Base-by-base conservation (phyloP, 2,329 filamentous ascomycete genomes). In the Phialophora tarda region DNA sequence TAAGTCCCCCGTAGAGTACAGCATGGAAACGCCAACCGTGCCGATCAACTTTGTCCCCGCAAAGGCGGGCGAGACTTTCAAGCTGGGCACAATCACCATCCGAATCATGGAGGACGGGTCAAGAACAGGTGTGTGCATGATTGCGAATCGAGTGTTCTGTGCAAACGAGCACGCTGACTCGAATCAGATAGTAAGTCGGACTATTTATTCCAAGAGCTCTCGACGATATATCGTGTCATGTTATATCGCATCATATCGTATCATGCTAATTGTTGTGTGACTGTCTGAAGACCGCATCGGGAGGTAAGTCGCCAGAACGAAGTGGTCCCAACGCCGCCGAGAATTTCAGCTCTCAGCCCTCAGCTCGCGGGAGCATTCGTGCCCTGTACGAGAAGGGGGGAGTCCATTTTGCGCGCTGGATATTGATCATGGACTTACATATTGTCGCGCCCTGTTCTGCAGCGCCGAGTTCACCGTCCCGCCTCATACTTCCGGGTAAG, bases 31-130 rank as follows among this genome's bases (percentile, higher is more conserved):
- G 1, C 68, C 68, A 12, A 66, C 23, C 2, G 68, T 70, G 23
- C 68, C 68, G 30, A 63, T 85, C 70, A 81, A 82, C 74, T 83
- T 82, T 69, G 80, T 85, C 12, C 78, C 82, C 1, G 80, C 79
- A 3, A 79, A 78, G 65, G 75, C 76, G 21, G 83, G 83, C 59
- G 84, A 86, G 66, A 78, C 81, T 11, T 75, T 85, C 63, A 79
- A 80, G 51, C 74, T 85, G 6, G 84, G 83, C 1, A 80, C 80
- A 28, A 78, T 83, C 41, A 84, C 78, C 14, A 83, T 83, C 56
- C 76, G 82, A 4, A 77, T 84, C 65, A 78, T 84, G 75, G 82
- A 85, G 77, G 82, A 84, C 70, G 82, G 82, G 6, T 83, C 81
- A 3, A 74, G 79, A 38, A 83, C 82, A 68, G 81, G 63, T 66